These are phyloP conservation scores for Citrus inodora DNA, from an alignment of 345 rosid species.

Conservation along the genomic window DNA sequence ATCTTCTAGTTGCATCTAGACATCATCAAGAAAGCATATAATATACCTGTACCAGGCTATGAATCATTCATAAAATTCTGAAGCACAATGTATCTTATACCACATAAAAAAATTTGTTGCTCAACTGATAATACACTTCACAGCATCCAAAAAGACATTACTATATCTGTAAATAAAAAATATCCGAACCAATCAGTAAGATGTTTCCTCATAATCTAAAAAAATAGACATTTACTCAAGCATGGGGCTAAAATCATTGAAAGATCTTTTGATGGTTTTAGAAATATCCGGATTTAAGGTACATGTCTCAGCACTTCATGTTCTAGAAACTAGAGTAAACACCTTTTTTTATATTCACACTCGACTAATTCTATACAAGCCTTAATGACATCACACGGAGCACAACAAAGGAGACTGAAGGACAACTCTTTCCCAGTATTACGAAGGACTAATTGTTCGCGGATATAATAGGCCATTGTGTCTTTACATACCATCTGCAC, in stretches of 20 bases:
- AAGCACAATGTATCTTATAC: neutral
- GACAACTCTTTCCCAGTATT: neutral
- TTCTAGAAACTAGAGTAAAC: neutral
- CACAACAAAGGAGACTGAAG: neutral
- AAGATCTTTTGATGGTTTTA: neutral
- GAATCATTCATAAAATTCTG: neutral
- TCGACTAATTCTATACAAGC: neutral
- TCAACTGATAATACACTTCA: neutral
- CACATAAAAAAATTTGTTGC: neutral
- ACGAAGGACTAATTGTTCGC: neutral
- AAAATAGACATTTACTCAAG: neutral
- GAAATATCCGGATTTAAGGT: neutral
- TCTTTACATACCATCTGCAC: neutral
- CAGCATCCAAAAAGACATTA: too few species aligned
- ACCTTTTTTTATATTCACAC: neutral
- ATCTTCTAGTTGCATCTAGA: neutral
- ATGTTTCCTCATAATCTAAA: neutral
- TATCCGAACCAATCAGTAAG: neutral
- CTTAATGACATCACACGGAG: neutral
- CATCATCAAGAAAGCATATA: neutral
- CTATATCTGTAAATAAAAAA: neutral
- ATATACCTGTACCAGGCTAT: neutral
- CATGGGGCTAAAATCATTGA: neutral
- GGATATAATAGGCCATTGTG: neutral
- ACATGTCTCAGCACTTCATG: neutral